Percentiles rank a stretch among this genome's conserved stretches.
phyloP scores from a whole-genome alignment of 495 filamentous ascomycete genomes.

The Letharia columbiana region DNA sequence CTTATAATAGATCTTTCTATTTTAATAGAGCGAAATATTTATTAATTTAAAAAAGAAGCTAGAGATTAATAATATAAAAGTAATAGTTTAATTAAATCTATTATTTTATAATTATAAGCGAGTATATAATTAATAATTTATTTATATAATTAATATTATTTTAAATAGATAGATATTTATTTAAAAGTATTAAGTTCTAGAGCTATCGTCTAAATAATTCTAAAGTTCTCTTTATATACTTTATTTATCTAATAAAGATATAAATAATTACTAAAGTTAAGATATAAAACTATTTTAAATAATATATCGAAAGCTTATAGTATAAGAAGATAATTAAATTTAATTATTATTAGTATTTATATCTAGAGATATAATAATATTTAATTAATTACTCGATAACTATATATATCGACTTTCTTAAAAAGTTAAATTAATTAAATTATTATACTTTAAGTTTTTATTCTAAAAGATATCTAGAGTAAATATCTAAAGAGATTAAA shows the following conservation, averaged over 20 bases:
- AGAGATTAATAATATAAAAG: neutral
- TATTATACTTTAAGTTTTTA: neutral
- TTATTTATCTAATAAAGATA: constrained; percentile 1
- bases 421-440: neutral
- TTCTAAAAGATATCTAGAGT: neutral
- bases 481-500: neutral
- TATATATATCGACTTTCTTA: constrained; percentile 4
- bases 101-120: neutral
- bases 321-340: neutral
- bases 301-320: neutral
- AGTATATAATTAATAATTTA: neutral
- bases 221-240: neutral
- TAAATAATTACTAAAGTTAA: neutral
- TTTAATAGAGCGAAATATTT: neutral
- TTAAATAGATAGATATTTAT: neutral
- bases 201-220: neutral
- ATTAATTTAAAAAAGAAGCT: neutral
- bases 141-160: constrained; percentile 5
- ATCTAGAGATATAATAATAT: neutral
- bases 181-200: neutral
- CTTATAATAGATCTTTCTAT: neutral
- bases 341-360: neutral
- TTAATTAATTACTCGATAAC: neutral
- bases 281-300: neutral
- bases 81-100: neutral